Evolutionary conservation across 192 early-diverging fungal species (phyloP), one percentile per base, ranked within the genome.

Genomic region (Ambispora gerdemannii): DNA sequence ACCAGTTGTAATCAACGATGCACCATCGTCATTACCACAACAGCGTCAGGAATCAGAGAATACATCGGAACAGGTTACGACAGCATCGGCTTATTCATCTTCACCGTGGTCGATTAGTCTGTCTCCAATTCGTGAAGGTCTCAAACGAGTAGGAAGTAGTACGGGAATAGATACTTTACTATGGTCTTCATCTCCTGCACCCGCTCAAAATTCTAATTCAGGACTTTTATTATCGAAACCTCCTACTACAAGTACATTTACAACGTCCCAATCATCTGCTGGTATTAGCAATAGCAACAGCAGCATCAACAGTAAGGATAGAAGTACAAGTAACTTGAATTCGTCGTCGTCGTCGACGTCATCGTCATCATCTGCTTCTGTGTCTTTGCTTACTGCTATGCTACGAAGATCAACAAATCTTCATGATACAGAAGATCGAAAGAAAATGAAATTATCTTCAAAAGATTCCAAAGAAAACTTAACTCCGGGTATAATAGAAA

Each of bases 331-430:
- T n/a, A n/a, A n/a, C n/a, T n/a, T n/a, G n/a, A n/a, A n/a, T n/a
- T n/a, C n/a, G n/a, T n/a, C n/a, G n/a, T n/a, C n/a, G n/a, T n/a
- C n/a, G n/a, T n/a, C n/a, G n/a, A n/a, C n/a, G n/a, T n/a, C n/a
- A n/a, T n/a, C n/a, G n/a, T n/a, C n/a, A n/a, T n/a, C n/a, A n/a
- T n/a, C n/a, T 17, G 38, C 63, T 38, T 67, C 65, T 0, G 8
- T 67, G 50, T 67, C 66, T n/a, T 36, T 68, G 51, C 32, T 68
- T 34, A 68, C 66, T 2, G 51, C 19, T 24, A 68, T 68, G 66
- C 27, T 68, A 22, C 47, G 22, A 36, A 15, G 66, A 34, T 55
- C 66, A 15, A 36, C 66, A 50, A 25, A 8, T 47, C 30, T 38
- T 27, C 51, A 53, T 24, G n/a, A 53, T 38, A 24, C 20, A 11